Conservation (phyloP, 2,329 filamentous ascomycete species). For the Apiospora sp. region DNA sequence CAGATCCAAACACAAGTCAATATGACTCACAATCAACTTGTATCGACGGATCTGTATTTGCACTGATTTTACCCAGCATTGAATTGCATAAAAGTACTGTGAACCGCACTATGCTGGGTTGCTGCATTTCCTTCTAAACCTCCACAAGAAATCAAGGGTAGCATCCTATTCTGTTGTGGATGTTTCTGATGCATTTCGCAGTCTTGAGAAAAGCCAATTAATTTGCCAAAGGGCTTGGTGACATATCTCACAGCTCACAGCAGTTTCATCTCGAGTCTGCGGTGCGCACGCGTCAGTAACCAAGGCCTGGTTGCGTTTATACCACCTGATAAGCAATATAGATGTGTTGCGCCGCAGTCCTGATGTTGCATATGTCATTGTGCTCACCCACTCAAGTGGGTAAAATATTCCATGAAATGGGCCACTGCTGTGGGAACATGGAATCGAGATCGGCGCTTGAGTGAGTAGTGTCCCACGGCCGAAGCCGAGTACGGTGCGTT, state of each 20-base stretch:
- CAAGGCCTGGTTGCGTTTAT: neutral
- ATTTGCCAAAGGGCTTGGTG: neutral
- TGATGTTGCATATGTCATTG: neutral
- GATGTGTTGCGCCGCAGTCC: neutral
- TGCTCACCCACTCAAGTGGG: neutral
- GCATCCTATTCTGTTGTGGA: neutral
- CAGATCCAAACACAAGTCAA: too few species aligned
- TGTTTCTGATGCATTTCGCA: neutral
- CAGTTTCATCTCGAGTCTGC: neutral
- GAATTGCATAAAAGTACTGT: neutral
- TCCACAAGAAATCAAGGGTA: neutral
- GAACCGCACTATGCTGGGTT: too few species aligned
- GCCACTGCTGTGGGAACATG: neutral
- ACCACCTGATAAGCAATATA: neutral
- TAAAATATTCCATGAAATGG: neutral
- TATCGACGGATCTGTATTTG: too few species aligned
- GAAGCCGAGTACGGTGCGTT: neutral
- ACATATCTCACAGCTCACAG: neutral
- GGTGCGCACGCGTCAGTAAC: neutral
- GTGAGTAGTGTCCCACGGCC: neutral
- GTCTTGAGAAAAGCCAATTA: neutral
- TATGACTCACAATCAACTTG: too few species aligned
- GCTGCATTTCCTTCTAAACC: neutral
- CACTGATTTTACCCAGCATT: too few species aligned
- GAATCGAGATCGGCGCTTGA: conserved; percentile 11